A percentile compares a stretch with the other conserved stretches of the same genome.
Conservation (phyloP, 164 flowering plant genomes). For the Chloranthus sessilifolius region DNA sequence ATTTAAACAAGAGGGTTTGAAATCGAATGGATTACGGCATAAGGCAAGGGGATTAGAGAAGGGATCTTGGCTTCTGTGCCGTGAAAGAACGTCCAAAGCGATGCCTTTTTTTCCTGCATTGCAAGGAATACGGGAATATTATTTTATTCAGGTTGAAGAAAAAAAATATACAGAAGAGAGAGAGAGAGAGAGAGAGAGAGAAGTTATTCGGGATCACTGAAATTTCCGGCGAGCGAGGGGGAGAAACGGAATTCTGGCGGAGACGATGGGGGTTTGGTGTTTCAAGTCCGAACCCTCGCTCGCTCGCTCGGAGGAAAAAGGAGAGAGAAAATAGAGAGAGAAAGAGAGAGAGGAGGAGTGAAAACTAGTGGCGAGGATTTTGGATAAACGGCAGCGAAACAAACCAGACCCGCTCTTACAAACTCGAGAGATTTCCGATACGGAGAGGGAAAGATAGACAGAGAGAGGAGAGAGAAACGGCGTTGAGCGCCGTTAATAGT, state of each 20-base stretch:
- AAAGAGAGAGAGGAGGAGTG: background rate
- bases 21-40: conserved; percentile 67
- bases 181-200: background rate
- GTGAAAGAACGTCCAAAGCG: conserved; percentile 64
- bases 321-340: background rate
- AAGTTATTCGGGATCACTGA: conserved; percentile 1
- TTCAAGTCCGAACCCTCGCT: conserved; percentile 8
- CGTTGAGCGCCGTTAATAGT: background rate
- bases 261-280: background rate
- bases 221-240: conserved; percentile 4
- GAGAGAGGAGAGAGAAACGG: conserved; percentile 5
- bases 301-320: conserved; percentile 6
- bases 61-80: conserved; percentile 77
- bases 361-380: too few species aligned
- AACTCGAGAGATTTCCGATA: too few species aligned
- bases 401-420: background rate
- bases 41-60: conserved; percentile 48
- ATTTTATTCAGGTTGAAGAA: background rate
- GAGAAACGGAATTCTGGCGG: background rate
- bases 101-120: conserved; percentile 54
- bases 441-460: too few species aligned
- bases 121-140: conserved; percentile 31
- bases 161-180: background rate
- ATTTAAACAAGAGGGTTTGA: conserved; percentile 9
- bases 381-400: conserved; percentile 1